Conservation (phyloP, 148 eudicot species). For the Amaranthus hypochondriacus region DNA sequence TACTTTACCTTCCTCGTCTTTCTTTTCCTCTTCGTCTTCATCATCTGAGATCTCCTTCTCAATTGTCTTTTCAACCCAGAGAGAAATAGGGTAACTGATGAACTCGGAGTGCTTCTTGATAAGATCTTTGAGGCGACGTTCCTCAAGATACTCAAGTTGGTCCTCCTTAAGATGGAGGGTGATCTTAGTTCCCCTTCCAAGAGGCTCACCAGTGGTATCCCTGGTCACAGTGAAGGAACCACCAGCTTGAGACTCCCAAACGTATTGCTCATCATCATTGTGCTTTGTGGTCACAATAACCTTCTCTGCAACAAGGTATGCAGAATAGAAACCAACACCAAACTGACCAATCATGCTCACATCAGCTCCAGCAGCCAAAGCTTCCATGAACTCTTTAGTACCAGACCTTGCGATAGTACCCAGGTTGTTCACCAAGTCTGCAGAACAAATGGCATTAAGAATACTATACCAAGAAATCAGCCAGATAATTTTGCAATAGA, state of each 20-base stretch:
- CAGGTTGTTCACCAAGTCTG: slow-evolving; percentile 80
- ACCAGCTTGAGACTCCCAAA: slow-evolving; percentile 77
- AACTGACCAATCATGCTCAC: slow-evolving; percentile 84
- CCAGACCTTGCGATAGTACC: slow-evolving; percentile 78
- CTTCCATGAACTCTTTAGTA: slow-evolving; percentile 85
- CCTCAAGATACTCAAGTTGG: slow-evolving; percentile 82
- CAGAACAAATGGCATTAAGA: neutral
- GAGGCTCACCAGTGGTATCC: slow-evolving; percentile 60
- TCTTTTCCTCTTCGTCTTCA: slow-evolving; percentile 76
- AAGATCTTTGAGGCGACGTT: slow-evolving; percentile 72
- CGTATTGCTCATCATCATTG: slow-evolving; percentile 73
- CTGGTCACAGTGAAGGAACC: slow-evolving; percentile 79
- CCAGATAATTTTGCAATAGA: neutral
- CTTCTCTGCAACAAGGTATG: slow-evolving; percentile 78
- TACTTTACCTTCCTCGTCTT: slow-evolving; percentile 73
- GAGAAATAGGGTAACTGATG: slow-evolving; percentile 82
- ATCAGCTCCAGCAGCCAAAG: slow-evolving; percentile 82
- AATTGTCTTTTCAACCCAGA: slow-evolving; percentile 73
- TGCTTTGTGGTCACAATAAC: slow-evolving; percentile 78
- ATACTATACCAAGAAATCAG: neutral
- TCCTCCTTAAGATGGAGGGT: slow-evolving; percentile 67
- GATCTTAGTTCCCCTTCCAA: slow-evolving; percentile 79
- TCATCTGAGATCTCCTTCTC: slow-evolving; percentile 86
- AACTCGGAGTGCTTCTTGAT: slow-evolving; percentile 76
- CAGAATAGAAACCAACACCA: slow-evolving; percentile 72